Evolutionary conservation across 2,329 filamentous ascomycete genomes (phyloP), one percentile per base, ranked within the genome.

Genomic region (Aspergillus puulaauensis): DNA sequence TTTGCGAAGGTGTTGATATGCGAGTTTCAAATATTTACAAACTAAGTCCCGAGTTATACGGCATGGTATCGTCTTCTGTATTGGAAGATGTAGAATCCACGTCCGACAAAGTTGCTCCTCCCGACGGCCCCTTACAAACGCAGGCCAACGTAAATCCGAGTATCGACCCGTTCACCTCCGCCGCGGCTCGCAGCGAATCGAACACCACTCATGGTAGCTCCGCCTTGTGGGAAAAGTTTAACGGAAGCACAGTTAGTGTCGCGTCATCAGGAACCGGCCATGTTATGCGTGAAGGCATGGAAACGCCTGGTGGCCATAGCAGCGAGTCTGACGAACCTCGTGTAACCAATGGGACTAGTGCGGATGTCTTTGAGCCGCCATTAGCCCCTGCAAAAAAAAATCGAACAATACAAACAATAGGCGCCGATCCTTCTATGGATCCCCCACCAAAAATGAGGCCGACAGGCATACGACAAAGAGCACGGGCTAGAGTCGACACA

Each of bases 21-120:
- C 87, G 90, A 56, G 86, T 95, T 9, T 84, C 87, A 24, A 96
- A 96, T 68, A 90, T 97, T 61, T 99, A 96, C 78, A 91, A 87
- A 70, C 78, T 89, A 66, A 91, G 83, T 15, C 77, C 83, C 21
- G 87, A 90, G 61, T 82, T 90, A 74, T 75, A 83, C 54, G 76
- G 79, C 24, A 73, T 81, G 49, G 73, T 85, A 40, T 71, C 74
- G 37, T 64, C 71, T 4, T 60, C 71, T n/a, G 64, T 69, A 15
- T 66, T 70, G 6, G 70, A 70, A 21, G 73, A 76, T 23, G 59
- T 61, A 6, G 62, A 70, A 27, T 43, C 66, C 3, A 58, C 62
- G 14, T 62, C 69, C 15, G 76, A 79, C 17, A 76, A 72, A 52
- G 58, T 62, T 1, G 52, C 62, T 35, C 59, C 70, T 8, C 60